Percentiles rank a stretch among this genome's conserved stretches.
These are phyloP conservation scores for Calonectria ilicicola DNA, from an alignment of 2,329 filamentous ascomycete genomes.

Conservation along the genomic window DNA sequence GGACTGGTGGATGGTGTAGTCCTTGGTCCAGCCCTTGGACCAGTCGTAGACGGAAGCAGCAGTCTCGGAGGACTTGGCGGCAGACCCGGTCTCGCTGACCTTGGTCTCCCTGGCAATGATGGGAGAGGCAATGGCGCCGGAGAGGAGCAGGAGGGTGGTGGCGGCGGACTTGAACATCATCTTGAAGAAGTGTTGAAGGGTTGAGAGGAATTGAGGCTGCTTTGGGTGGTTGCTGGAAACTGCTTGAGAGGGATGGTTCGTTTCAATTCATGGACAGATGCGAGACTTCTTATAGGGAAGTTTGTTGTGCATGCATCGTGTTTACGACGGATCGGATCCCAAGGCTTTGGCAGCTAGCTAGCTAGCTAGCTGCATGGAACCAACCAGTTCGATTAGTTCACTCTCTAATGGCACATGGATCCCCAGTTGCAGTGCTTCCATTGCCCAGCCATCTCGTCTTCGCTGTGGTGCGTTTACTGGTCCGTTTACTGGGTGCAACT, in stretches of 20 bases:
- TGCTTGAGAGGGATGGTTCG: conserved; percentile 28
- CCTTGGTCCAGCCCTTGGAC: conserved; percentile 47
- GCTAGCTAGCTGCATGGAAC: neutral
- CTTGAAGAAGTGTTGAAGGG: conserved; percentile 25
- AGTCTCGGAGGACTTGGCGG: conserved; percentile 33
- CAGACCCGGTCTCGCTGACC: conserved; percentile 34
- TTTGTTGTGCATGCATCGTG: neutral
- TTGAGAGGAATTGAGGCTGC: neutral
- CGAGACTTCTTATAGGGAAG: conserved; percentile 36
- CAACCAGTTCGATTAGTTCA: neutral
- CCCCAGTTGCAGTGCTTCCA: neutral
- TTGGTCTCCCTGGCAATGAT: conserved; percentile 39
- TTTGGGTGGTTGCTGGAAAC: conserved; percentile 25
- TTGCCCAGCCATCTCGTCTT: neutral
- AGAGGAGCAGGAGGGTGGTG: conserved; percentile 40
- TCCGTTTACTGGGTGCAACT: neutral
- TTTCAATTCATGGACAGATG: conserved; percentile 17
- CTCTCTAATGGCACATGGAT: too few relatives aligned
- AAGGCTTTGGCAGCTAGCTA: neutral
- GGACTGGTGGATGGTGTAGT: conserved; percentile 69
- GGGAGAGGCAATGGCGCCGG: conserved; percentile 44
- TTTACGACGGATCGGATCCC: conserved; percentile 12
- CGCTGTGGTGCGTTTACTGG: neutral
- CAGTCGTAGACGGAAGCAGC: conserved; percentile 45
- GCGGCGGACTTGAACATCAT: conserved; percentile 43